Percentiles rank a stretch among this genome's conserved stretches.
Conservation (phyloP, 257 asterid species). For the Verbascum thapsus region DNA sequence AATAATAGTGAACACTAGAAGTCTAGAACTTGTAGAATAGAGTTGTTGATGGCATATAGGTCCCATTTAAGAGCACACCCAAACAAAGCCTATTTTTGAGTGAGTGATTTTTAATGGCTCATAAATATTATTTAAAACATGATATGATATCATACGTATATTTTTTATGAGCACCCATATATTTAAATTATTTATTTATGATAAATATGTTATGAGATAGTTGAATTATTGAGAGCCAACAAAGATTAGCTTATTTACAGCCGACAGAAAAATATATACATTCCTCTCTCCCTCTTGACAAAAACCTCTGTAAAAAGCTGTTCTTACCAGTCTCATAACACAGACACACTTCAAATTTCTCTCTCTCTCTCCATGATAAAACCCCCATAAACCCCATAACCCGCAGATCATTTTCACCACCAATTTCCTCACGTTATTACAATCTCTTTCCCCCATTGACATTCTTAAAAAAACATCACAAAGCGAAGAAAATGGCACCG, state of each 20-base stretch:
- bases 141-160: no score
- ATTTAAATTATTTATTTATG: no score
- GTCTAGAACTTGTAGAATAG: no score
- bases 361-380: constrained; percentile 32
- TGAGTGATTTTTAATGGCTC: no score
- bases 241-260: constrained; percentile 53
- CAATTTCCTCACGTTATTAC: not conserved
- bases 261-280: constrained; percentile 49
- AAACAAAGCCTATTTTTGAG: constrained; percentile 43
- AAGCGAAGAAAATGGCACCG: constrained; percentile 49
- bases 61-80: constrained; percentile 40
- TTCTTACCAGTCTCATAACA: constrained; percentile 36
- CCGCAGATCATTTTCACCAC: not conserved
- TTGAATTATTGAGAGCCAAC: no score
- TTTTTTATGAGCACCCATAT: no score
- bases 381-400: constrained; percentile 14
- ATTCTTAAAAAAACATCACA: no score
- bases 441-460: no score
- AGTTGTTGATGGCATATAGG: no score
- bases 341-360: constrained; percentile 41
- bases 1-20: no score
- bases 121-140: no score
- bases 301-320: constrained; percentile 73
- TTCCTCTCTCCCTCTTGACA: constrained; percentile 25
- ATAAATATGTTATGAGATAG: no score